Conservation (phyloP, 2,329 filamentous ascomycete species). For the Hypocrella siamensis region DNA sequence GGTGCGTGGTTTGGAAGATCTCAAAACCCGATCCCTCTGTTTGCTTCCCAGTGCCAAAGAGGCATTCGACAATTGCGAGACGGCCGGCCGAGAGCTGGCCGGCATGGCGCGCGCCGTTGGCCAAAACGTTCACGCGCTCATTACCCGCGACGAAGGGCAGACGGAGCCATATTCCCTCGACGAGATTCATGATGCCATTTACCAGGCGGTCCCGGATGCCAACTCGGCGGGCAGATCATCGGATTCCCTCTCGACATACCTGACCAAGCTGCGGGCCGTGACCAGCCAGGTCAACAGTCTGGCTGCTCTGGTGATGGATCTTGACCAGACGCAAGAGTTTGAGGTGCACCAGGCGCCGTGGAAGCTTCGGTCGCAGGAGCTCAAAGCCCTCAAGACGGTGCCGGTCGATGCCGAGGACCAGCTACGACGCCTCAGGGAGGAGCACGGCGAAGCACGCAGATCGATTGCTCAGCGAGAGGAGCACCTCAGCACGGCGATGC, state of each 20-base stretch:
- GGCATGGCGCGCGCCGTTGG: conserved; percentile 53
- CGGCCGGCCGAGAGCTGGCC: conserved; percentile 47
- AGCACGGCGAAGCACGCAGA: conserved; percentile 62
- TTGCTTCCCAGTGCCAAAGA: conserved; percentile 51
- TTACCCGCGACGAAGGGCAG: conserved; percentile 54
- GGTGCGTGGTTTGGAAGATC: conserved; percentile 59
- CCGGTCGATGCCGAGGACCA: conserved; percentile 77
- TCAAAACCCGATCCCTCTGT: conserved; percentile 60
- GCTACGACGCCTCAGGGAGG: conserved; percentile 62
- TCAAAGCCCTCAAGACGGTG: conserved; percentile 67
- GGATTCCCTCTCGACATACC: conserved; percentile 55
- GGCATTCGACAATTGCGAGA: conserved; percentile 55
- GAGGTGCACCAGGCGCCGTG: conserved; percentile 65
- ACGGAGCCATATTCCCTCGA: conserved; percentile 48
- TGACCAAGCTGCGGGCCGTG: conserved; percentile 49
- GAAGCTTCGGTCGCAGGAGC: conserved; percentile 64
- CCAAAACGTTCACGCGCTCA: conserved; percentile 44
- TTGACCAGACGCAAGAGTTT: conserved; percentile 64
- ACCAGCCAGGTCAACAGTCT: conserved; percentile 54
- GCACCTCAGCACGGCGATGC: conserved; percentile 69
- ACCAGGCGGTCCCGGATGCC: conserved; percentile 29
- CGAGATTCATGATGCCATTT: conserved; percentile 51
- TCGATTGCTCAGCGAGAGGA: conserved; percentile 61
- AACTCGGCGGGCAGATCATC: conserved; percentile 39
- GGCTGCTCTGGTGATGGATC: conserved; percentile 50